Conservation (phyloP, 2,329 filamentous ascomycete genomes). For the Metarhizium humberi region DNA sequence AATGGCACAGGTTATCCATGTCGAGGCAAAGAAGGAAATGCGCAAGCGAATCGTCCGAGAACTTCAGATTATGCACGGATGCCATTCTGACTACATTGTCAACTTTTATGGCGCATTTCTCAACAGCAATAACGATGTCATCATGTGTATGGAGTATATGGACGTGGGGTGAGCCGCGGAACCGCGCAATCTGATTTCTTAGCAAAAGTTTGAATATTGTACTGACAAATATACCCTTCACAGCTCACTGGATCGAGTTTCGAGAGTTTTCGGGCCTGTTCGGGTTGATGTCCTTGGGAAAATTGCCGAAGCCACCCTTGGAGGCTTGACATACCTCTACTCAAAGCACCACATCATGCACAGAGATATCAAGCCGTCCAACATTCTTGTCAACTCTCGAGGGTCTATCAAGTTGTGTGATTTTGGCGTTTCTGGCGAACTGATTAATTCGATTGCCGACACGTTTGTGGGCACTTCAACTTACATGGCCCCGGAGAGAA, state of each 20-base stretch:
- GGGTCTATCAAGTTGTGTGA: slow-evolving; percentile 96
- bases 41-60: slow-evolving; percentile 95
- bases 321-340: slow-evolving; percentile 91
- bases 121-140: slow-evolving; percentile 93
- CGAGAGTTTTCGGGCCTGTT: slow-evolving; percentile 87
- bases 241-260: slow-evolving; percentile 87
- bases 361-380: slow-evolving; percentile 96
- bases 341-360: slow-evolving; percentile 97
- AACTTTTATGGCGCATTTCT: slow-evolving; percentile 97
- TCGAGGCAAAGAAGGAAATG: slow-evolving; percentile 95
- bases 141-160: slow-evolving; percentile 99
- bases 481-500: slow-evolving; percentile 98
- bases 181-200: background rate
- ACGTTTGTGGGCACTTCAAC: slow-evolving; percentile 98
- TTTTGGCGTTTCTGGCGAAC: slow-evolving; percentile 96
- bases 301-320: slow-evolving; percentile 91
- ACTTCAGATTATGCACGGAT: slow-evolving; percentile 96
- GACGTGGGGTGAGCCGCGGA: slow-evolving; percentile 76
- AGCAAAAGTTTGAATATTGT: background rate
- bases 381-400: slow-evolving; percentile 89
- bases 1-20: slow-evolving; percentile 72
- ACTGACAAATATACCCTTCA: background rate
- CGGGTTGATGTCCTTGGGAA: slow-evolving; percentile 95
- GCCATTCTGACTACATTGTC: slow-evolving; percentile 93
- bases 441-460: slow-evolving; percentile 95